These are phyloP conservation scores for Hansenula lynferdii DNA, from an alignment of 1,139 yeast genomes.

Conservation along the genomic window DNA sequence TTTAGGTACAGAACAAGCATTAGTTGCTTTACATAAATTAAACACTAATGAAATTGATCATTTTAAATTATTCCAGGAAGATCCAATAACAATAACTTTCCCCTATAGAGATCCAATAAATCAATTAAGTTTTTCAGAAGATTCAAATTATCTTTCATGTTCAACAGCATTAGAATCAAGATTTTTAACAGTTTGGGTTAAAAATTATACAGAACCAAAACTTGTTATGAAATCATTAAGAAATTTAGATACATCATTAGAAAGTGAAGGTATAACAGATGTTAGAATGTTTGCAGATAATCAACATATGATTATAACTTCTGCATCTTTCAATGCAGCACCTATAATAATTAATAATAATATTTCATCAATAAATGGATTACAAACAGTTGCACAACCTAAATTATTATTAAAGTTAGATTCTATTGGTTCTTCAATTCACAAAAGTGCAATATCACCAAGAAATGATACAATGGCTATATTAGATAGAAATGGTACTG, in stretches of 20 bases:
- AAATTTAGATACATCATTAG: slow-evolving; percentile 57
- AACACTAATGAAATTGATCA: slow-evolving; percentile 5
- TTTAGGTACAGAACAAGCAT: slow-evolving; percentile 73
- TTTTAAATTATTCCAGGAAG: slow-evolving; percentile 27
- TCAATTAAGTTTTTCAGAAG: slow-evolving; percentile 62
- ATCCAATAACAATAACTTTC: slow-evolving; percentile 68
- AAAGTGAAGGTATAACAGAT: slow-evolving; percentile 86
- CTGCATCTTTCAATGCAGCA: slow-evolving; percentile 54
- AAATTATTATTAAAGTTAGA: slow-evolving; percentile 54
- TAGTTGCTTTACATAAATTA: slow-evolving; percentile 61
- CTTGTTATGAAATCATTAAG: slow-evolving; percentile 61
- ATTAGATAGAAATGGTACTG: slow-evolving; percentile 70
- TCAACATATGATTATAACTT: slow-evolving; percentile 51
- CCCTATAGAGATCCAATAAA: slow-evolving; percentile 87
- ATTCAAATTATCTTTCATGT: slow-evolving; percentile 68
- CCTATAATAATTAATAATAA: slow-evolving; percentile 59
- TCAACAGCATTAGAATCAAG: slow-evolving; percentile 83
- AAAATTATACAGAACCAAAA: slow-evolving; percentile 62
- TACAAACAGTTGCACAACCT: slow-evolving; percentile 47
- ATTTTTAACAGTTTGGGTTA: slow-evolving; percentile 69
- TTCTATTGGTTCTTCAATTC: slow-evolving; percentile 80
- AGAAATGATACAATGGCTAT: slow-evolving; percentile 83
- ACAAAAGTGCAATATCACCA: slow-evolving; percentile 72
- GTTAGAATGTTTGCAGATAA: slow-evolving; percentile 66
- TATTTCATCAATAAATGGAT: slow-evolving; percentile 35